These are phyloP conservation scores for Penicillium parvum DNA, from an alignment of 495 filamentous ascomycete genomes.

Conservation along the genomic window DNA sequence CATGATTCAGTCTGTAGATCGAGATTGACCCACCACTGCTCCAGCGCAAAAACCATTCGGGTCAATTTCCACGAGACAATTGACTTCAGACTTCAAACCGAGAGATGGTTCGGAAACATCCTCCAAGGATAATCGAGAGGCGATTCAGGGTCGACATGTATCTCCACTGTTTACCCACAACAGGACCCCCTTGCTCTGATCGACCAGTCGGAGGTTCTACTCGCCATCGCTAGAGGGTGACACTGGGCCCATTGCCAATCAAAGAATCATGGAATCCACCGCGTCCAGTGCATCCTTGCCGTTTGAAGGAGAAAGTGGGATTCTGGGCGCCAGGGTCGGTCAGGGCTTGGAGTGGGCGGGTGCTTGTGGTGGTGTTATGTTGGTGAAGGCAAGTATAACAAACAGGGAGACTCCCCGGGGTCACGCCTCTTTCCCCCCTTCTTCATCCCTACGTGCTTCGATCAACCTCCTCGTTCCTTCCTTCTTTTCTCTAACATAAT, in stretches of 20 bases:
- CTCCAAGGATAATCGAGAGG: background rate
- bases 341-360: background rate
- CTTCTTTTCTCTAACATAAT: constrained; percentile 12
- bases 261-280: background rate
- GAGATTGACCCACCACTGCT: too few relatives aligned
- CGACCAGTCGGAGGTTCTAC: constrained; percentile 3
- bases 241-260: constrained; percentile 3
- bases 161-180: background rate
- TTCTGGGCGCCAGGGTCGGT: constrained; percentile 4
- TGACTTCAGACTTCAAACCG: too few relatives aligned
- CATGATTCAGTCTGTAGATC: too few relatives aligned
- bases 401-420: background rate
- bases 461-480: constrained; percentile 31
- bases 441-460: constrained; percentile 30
- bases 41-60: too few relatives aligned
- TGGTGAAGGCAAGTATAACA: constrained; percentile 1
- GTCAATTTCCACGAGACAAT: too few relatives aligned
- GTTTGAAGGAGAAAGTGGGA: too few relatives aligned
- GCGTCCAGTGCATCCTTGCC: constrained; percentile 3
- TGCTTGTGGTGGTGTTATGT: too few relatives aligned
- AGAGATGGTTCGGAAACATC: too few relatives aligned
- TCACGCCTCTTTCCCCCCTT: constrained; percentile 5
- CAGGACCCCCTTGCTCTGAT: constrained; percentile 15
- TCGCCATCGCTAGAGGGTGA: background rate
- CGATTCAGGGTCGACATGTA: background rate